A percentile compares a stretch with the other conserved stretches of the same genome.
Conservation (phyloP, 345 rosid genomes). For the Turnera subulata region DNA sequence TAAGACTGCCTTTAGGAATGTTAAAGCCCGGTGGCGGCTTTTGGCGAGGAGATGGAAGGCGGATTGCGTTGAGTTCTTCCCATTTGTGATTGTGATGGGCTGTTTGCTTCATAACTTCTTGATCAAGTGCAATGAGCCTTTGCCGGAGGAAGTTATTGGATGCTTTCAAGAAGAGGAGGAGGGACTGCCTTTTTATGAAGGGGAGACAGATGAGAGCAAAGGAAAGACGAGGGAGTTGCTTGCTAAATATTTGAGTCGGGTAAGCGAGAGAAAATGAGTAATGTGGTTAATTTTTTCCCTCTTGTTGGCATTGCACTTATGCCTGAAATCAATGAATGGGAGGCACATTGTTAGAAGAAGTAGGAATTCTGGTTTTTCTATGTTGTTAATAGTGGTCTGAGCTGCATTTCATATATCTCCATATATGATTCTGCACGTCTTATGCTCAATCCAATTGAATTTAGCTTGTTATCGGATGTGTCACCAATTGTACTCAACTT, state of each 20-base stretch:
- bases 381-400: too few species aligned
- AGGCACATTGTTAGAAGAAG: too few species aligned
- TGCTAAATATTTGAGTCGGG: conserved; percentile 48
- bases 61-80: conserved; percentile 51
- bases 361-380: too few species aligned
- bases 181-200: conserved; percentile 34
- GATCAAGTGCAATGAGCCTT: conserved; percentile 41
- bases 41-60: conserved; percentile 60
- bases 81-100: conserved; percentile 53
- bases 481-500: too few species aligned
- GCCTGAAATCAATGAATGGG: too few species aligned
- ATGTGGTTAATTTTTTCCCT: not conserved
- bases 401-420: too few species aligned
- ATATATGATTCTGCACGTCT: too few species aligned
- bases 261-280: conserved; percentile 36
- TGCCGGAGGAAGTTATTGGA: conserved; percentile 28
- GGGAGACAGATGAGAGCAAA: conserved; percentile 38
- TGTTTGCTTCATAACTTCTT: conserved; percentile 77
- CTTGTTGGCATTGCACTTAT: too few species aligned
- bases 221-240: conserved; percentile 51
- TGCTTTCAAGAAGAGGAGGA: conserved; percentile 25
- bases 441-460: too few species aligned
- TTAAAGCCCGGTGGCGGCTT: conserved; percentile 60
- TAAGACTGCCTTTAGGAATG: conserved; percentile 40
- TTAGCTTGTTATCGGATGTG: too few species aligned